These are phyloP conservation scores for Diutina rugosa DNA, from an alignment of 1,139 yeast genomes.

Conservation along the genomic window DNA sequence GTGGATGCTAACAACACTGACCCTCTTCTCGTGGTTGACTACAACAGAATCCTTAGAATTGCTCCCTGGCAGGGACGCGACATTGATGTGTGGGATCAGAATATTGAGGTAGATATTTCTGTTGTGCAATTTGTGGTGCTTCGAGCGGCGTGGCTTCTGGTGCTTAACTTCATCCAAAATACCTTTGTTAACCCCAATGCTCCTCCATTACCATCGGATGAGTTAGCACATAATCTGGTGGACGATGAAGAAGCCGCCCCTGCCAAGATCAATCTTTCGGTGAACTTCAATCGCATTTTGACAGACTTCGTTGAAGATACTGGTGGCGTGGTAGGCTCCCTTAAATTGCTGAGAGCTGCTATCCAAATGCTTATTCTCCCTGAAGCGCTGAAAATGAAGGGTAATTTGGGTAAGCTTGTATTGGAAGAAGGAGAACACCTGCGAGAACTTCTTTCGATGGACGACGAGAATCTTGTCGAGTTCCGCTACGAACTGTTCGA, in stretches of 20 bases:
- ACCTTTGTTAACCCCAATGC: constrained; percentile 82
- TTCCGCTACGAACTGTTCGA: constrained; percentile 76
- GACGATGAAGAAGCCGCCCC: constrained; percentile 47
- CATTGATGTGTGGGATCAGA: constrained; percentile 71
- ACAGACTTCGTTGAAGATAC: constrained; percentile 77
- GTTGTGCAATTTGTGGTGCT: constrained; percentile 69
- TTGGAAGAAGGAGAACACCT: constrained; percentile 62
- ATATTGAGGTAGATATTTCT: constrained; percentile 61
- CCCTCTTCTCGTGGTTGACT: constrained; percentile 28
- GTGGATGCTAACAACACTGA: not conserved
- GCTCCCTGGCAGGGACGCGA: constrained; percentile 43
- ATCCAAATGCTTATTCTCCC: constrained; percentile 57
- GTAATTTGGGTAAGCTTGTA: constrained; percentile 72
- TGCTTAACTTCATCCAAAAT: constrained; percentile 69
- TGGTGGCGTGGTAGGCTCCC: constrained; percentile 56
- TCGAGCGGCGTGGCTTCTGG: constrained; percentile 64
- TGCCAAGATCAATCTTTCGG: constrained; percentile 56
- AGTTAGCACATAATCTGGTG: constrained; percentile 48
- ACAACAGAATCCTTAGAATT: constrained; percentile 44
- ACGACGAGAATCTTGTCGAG: constrained; percentile 76
- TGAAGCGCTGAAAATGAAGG: constrained; percentile 61
- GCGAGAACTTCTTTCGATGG: constrained; percentile 63
- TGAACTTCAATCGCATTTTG: constrained; percentile 63
- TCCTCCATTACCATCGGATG: constrained; percentile 54
- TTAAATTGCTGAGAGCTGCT: constrained; percentile 63